These are phyloP conservation scores for Peronosclerospora sorghi DNA, from an alignment of 352 stramenopile genomes.

Conservation along the genomic window DNA sequence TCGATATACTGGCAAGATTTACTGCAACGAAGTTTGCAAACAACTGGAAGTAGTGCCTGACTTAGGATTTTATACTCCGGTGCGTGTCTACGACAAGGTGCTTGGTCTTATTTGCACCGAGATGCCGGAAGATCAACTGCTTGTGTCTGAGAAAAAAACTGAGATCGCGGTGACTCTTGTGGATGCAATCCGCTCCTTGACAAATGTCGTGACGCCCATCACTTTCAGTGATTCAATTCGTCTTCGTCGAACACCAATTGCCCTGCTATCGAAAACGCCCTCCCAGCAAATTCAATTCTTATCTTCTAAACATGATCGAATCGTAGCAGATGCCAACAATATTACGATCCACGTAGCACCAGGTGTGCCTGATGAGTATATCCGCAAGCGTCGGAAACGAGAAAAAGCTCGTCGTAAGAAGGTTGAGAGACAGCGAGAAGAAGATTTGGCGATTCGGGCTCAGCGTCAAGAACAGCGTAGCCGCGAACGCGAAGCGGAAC, in stretches of 20 bases:
- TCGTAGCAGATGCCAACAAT: slow-evolving; percentile 32
- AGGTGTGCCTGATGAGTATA: slow-evolving; percentile 75
- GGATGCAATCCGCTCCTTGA: slow-evolving; percentile 49
- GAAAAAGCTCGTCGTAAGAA: slow-evolving; percentile 71
- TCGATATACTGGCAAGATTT: slow-evolving; percentile 78
- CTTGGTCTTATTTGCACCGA: slow-evolving; percentile 79
- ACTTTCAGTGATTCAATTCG: slow-evolving; percentile 55
- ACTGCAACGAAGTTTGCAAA: slow-evolving; percentile 75
- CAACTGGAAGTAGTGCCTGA: slow-evolving; percentile 71
- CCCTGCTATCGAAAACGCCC: slow-evolving; percentile 42
- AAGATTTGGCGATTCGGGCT: slow-evolving; percentile 60
- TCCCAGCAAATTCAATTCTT: slow-evolving; percentile 59
- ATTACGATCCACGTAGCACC: slow-evolving; percentile 47
- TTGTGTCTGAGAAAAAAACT: slow-evolving; percentile 79
- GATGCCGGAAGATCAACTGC: slow-evolving; percentile 68
- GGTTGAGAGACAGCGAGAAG: slow-evolving; percentile 56
- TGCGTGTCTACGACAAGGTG: slow-evolving; percentile 66
- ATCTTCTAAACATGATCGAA: slow-evolving; percentile 24
- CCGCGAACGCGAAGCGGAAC: slow-evolving; percentile 56
- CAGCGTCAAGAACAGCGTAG: slow-evolving; percentile 58
- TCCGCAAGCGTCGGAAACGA: slow-evolving; percentile 75
- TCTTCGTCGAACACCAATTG: slow-evolving; percentile 36
- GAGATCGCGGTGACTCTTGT: slow-evolving; percentile 81
- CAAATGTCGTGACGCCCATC: slow-evolving; percentile 49
- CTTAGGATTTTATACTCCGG: slow-evolving; percentile 66